A percentile compares a stretch with the other conserved stretches of the same genome.
phyloP scores from a whole-genome alignment of 2,329 filamentous ascomycete species.

The Biscogniauxia marginata region DNA sequence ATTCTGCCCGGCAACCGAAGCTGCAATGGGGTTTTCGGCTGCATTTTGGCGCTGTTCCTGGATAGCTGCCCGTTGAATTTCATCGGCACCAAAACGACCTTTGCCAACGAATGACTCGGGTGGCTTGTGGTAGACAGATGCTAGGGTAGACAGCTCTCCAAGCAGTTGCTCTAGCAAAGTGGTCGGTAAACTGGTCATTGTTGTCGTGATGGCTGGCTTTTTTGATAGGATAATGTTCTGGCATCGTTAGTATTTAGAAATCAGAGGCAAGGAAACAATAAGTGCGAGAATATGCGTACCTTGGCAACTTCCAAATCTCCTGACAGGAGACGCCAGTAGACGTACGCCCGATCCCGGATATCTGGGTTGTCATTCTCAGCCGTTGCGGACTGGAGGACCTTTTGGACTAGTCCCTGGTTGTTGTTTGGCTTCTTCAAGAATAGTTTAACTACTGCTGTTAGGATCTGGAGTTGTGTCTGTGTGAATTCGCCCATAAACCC shows the following conservation, averaged over 20 bases:
- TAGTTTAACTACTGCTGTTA: constrained; percentile 95
- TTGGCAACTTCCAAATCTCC: constrained; percentile 89
- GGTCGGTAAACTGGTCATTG: constrained; percentile 84
- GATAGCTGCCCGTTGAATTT: constrained; percentile 91
- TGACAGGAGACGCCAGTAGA: constrained; percentile 96
- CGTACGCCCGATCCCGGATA: constrained; percentile 93
- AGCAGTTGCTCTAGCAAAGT: constrained; percentile 87
- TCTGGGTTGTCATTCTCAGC: constrained; percentile 97
- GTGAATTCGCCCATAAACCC: constrained; percentile 95
- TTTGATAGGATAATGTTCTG: constrained; percentile 87
- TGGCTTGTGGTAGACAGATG: constrained; percentile 97
- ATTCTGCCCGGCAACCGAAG: constrained; percentile 68
- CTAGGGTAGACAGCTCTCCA: constrained; percentile 85
- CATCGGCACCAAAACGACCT: constrained; percentile 89
- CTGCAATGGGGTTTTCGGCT: constrained; percentile 90
- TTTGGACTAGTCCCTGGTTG: constrained; percentile 87
- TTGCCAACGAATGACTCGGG: constrained; percentile 97
- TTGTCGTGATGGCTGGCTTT: constrained; percentile 91
- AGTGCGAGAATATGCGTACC: constrained; percentile 42
- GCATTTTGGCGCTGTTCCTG: constrained; percentile 93
- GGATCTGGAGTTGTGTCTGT: constrained; percentile 96
- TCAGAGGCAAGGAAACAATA: constrained; percentile 1
- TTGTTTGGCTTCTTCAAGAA: constrained; percentile 96
- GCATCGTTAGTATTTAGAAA: constrained; percentile 25
- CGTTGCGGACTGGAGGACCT: constrained; percentile 88